Evolutionary conservation across 768 basidiomycete genomes (phyloP).

Genomic region (Lactarius sp.): DNA sequence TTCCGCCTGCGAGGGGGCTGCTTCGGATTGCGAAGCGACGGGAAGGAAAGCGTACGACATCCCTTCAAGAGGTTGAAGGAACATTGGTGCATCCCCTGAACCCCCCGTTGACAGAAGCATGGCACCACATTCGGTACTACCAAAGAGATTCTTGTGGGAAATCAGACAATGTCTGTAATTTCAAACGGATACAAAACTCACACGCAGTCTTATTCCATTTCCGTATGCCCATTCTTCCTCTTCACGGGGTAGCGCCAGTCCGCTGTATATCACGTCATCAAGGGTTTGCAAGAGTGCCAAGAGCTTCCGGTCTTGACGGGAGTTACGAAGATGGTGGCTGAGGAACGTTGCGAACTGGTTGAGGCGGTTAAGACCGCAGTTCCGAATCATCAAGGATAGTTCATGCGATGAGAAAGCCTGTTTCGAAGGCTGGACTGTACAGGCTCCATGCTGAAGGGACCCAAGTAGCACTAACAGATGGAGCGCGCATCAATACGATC

Average conservation of each 20-base stretch:
- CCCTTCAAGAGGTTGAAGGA: conserved; percentile 55
- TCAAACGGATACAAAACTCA: conserved; percentile 35
- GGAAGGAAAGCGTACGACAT: conserved; percentile 66
- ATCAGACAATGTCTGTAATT: conserved; percentile 27
- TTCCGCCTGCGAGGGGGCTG: conserved; percentile 33
- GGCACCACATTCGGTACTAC: conserved; percentile 75
- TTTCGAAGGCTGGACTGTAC: conserved; percentile 64
- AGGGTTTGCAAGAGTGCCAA: conserved; percentile 51
- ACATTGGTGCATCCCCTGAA: conserved; percentile 44
- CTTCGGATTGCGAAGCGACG: conserved; percentile 37
- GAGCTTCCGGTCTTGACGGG: conserved; percentile 56
- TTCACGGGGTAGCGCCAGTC: conserved; percentile 57
- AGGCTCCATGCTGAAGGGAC: conserved; percentile 64
- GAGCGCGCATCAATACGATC: conserved; percentile 28
- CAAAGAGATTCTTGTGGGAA: conserved; percentile 61
- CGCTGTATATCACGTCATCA: conserved; percentile 62
- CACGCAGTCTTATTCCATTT: conserved; percentile 59
- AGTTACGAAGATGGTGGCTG: conserved; percentile 53
- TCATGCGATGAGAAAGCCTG: conserved; percentile 64
- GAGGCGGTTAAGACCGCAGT: conserved; percentile 65
- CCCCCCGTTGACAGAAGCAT: conserved; percentile 61
- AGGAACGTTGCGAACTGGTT: conserved; percentile 74
- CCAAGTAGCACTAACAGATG: conserved; percentile 58
- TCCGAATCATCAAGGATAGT: conserved; percentile 62
- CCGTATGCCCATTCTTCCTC: conserved; percentile 68